Percentiles rank a stretch among this genome's conserved stretches.
Conservation (phyloP, 805 yeast species). For the Monosporozyma siamensis region DNA sequence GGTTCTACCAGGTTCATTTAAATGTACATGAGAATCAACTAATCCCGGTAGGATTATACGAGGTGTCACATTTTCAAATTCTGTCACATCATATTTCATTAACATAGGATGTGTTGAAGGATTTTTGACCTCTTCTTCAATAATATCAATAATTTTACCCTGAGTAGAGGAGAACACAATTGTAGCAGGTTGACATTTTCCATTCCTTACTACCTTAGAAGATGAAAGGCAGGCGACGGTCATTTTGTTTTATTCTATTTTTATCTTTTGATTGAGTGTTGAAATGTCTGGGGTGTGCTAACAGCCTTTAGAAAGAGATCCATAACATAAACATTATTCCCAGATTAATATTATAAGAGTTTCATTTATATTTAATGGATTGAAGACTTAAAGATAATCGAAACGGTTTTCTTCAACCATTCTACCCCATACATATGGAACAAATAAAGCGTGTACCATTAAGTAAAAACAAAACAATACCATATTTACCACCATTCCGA, state of each 20-base stretch:
- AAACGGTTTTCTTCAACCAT: too few species aligned
- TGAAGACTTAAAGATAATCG: too few species aligned
- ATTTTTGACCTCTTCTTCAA: slow-evolving; percentile 28
- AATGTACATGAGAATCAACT: slow-evolving; percentile 88
- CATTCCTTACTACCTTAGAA: slow-evolving; percentile 43
- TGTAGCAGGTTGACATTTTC: slow-evolving; percentile 47
- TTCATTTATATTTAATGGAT: too few species aligned
- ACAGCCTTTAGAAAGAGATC: too few species aligned
- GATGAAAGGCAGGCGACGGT: slow-evolving; percentile 47
- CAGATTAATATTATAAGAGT: too few species aligned
- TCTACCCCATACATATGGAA: too few species aligned
- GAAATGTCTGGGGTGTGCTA: too few species aligned
- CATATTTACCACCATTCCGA: too few species aligned
- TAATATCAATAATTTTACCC: slow-evolving; percentile 53
- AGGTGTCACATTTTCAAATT: slow-evolving; percentile 51
- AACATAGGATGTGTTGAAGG: slow-evolving; percentile 32
- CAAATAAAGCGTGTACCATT: too few species aligned
- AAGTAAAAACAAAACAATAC: too few species aligned
- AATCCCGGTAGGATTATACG: slow-evolving; percentile 74
- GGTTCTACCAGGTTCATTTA: slow-evolving; percentile 96
- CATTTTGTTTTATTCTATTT: slow-evolving; percentile 5
- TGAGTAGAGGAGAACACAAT: slow-evolving; percentile 47
- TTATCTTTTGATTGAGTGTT: too few species aligned
- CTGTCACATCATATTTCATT: slow-evolving; percentile 34
- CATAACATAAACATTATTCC: too few species aligned